Percentiles rank a stretch among this genome's conserved stretches.
phyloP scores from a whole-genome alignment of 768 basidiomycete genomes.

The Sarcomyxa edulis region DNA sequence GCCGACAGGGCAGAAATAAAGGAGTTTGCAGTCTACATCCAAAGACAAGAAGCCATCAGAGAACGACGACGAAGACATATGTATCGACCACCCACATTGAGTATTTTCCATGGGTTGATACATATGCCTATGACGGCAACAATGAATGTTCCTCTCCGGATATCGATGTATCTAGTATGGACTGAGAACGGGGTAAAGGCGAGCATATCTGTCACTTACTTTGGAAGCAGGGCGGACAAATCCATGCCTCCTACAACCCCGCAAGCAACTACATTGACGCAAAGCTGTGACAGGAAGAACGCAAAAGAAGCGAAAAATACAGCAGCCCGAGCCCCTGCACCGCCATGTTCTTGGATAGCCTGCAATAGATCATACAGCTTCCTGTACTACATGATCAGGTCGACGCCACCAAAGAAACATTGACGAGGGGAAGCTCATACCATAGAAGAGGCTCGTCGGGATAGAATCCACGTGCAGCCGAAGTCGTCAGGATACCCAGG shows the following conservation, averaged over 20 bases:
- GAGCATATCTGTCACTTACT: too few species aligned
- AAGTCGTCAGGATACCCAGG: conserved; percentile 25
- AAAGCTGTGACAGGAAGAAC: conserved; percentile 24
- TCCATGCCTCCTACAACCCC: conserved; percentile 30
- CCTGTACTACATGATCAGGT: conserved; percentile 10
- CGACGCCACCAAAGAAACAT: not conserved
- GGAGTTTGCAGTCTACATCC: conserved; percentile 15
- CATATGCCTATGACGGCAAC: conserved; percentile 21
- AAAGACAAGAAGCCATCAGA: not conserved
- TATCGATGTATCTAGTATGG: conserved; percentile 18
- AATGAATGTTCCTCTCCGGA: conserved; percentile 25
- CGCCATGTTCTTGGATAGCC: conserved; percentile 22
- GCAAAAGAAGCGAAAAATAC: conserved; percentile 27
- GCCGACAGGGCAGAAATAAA: conserved; percentile 26
- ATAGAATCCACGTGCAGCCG: conserved; percentile 22
- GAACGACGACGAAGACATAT: not conserved
- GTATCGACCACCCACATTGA: conserved; percentile 17
- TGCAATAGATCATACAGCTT: conserved; percentile 24
- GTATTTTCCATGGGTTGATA: conserved; percentile 25
- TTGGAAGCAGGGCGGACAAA: conserved; percentile 20
- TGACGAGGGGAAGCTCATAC: conserved; percentile 7
- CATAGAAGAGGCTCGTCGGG: conserved; percentile 24
- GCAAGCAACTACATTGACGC: conserved; percentile 24
- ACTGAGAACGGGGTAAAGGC: too few species aligned
- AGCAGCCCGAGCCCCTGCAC: conserved; percentile 21